Evolutionary conservation across 352 stramenopile genomes (phyloP).

Genomic region (Pythium dissotocum): DNA sequence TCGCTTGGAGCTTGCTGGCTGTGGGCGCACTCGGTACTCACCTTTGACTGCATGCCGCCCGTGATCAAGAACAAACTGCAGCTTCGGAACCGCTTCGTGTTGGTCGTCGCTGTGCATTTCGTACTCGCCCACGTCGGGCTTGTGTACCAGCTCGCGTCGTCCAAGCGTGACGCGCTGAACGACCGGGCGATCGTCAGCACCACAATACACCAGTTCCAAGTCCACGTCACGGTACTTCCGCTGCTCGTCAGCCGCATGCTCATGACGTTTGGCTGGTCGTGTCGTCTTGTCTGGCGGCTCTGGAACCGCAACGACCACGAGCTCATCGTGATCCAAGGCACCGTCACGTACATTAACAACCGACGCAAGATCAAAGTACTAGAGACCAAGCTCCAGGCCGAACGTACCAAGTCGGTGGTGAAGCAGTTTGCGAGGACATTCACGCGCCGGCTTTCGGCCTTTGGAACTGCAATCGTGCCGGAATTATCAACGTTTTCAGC

Average conservation of each 20-base stretch:
- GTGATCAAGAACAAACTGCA: constrained; percentile 16
- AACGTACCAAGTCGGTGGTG: neutral
- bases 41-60: constrained; percentile 29
- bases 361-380: constrained; percentile 21
- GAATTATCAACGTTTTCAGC: neutral
- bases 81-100: constrained; percentile 16
- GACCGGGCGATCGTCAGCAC: constrained; percentile 17
- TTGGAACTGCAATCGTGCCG: neutral
- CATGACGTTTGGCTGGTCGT: constrained; percentile 28
- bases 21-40: constrained; percentile 37
- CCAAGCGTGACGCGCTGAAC: neutral
- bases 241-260: constrained; percentile 21
- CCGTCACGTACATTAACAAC: constrained; percentile 32
- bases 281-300: constrained; percentile 24
- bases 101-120: constrained; percentile 15
- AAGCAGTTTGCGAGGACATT: neutral
- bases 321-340: constrained; percentile 31
- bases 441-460: constrained; percentile 2
- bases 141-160: constrained; percentile 1
- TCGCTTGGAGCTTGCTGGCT: constrained; percentile 29
- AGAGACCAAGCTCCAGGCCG: constrained; percentile 11
- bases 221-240: constrained; percentile 14
- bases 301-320: constrained; percentile 23
- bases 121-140: constrained; percentile 14
- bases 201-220: neutral